phyloP scores from a whole-genome alignment of 2,329 filamentous ascomycete genomes.

The Calonectria pseudoturangicola region DNA sequence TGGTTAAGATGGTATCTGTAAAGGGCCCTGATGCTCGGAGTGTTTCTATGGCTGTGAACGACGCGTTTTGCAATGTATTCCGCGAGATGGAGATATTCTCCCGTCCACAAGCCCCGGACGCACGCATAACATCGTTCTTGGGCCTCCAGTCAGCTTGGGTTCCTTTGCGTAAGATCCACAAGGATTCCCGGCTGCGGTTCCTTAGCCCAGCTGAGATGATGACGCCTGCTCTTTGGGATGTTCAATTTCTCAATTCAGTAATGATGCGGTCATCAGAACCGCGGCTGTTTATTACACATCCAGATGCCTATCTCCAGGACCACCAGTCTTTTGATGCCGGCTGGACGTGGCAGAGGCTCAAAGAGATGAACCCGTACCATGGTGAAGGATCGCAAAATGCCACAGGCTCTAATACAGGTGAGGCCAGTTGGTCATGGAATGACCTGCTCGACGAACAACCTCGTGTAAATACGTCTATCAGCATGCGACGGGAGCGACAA shows the following conservation, averaged over 20 bases:
- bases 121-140: constrained; percentile 66
- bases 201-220: constrained; percentile 83
- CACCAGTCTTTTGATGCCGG: constrained; percentile 69
- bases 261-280: constrained; percentile 82
- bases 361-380: constrained; percentile 76
- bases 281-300: constrained; percentile 84
- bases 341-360: constrained; percentile 84
- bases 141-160: constrained; percentile 82
- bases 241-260: constrained; percentile 81
- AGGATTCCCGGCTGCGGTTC: constrained; percentile 82
- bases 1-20: constrained; percentile 79
- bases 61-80: constrained; percentile 77
- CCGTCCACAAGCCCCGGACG: constrained; percentile 53
- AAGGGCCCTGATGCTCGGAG: constrained; percentile 79
- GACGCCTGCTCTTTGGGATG: constrained; percentile 82
- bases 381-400: constrained; percentile 51
- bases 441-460: constrained; percentile 77
- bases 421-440: constrained; percentile 79
- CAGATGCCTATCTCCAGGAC: constrained; percentile 83
- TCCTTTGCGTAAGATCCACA: constrained; percentile 85
- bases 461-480: constrained; percentile 66
- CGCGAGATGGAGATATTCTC: constrained; percentile 64
- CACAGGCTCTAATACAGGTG: constrained; percentile 69
- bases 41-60: constrained; percentile 77
- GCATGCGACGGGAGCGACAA: constrained; percentile 64